Evolutionary conservation across 306 rosid genomes (phyloP).

Genomic region (Vachellia pachyceras): DNA sequence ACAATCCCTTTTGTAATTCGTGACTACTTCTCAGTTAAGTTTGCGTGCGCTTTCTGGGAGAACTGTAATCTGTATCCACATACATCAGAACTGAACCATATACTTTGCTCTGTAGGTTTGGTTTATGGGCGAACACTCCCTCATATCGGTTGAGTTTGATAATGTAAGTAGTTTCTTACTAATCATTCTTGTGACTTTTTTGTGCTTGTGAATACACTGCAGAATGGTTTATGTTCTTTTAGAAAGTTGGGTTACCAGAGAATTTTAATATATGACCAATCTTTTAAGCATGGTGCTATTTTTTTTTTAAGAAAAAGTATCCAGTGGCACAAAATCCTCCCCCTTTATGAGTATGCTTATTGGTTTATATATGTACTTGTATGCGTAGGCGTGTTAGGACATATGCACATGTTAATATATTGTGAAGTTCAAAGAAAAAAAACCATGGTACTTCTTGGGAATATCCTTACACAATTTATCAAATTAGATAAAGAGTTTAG

Average conservation of each 20-base stretch:
- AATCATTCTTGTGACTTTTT: slow-evolving; percentile 29
- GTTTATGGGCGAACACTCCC: slow-evolving; percentile 93
- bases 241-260: slow-evolving; percentile 3
- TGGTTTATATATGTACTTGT: too few species aligned
- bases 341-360: too few species aligned
- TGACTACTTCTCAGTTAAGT: slow-evolving; percentile 9
- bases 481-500: background rate
- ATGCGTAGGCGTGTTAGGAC: too few species aligned
- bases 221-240: slow-evolving; percentile 15
- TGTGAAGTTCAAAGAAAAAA: too few species aligned
- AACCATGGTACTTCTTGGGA: too few species aligned
- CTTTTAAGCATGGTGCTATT: slow-evolving; percentile 10
- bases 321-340: too few species aligned
- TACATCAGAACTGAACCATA: slow-evolving; percentile 26
- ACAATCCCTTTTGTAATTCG: slow-evolving; percentile 18
- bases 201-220: slow-evolving; percentile 13
- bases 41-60: background rate
- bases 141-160: slow-evolving; percentile 84
- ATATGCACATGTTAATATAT: too few species aligned
- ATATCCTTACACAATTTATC: too few species aligned
- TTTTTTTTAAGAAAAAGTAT: background rate
- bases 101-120: slow-evolving; percentile 73
- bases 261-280: slow-evolving; percentile 15
- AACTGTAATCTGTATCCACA: slow-evolving; percentile 10
- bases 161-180: slow-evolving; percentile 63